These are phyloP conservation scores for Musa troglodytarum DNA, from an alignment of 176 grass and related monocot genomes.

Conservation along the genomic window DNA sequence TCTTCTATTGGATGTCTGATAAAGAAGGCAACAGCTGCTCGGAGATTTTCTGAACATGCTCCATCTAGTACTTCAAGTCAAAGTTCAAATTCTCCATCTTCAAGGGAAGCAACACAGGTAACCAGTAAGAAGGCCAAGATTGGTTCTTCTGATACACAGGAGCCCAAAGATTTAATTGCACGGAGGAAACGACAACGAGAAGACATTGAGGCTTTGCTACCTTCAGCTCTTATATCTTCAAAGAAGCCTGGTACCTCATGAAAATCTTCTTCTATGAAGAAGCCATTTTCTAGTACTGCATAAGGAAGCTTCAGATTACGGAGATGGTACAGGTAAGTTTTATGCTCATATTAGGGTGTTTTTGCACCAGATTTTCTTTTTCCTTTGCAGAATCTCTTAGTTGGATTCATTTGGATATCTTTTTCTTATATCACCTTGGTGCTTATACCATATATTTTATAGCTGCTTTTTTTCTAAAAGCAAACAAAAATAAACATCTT, in stretches of 20 bases:
- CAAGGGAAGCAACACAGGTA: constrained; percentile 24
- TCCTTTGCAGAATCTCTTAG: not conserved
- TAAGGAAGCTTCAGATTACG: not conserved
- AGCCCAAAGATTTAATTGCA: constrained; percentile 43
- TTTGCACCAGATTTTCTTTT: not conserved
- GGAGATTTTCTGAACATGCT: constrained; percentile 37
- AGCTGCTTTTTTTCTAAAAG: too few species aligned
- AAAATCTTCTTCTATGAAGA: constrained; percentile 29
- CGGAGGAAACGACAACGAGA: constrained; percentile 68
- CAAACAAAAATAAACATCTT: too few species aligned
- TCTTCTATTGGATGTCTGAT: constrained; percentile 29
- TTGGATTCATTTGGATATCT: too few species aligned
- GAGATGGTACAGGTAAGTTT: not conserved
- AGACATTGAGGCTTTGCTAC: constrained; percentile 57
- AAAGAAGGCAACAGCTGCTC: constrained; percentile 30
- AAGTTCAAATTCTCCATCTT: constrained; percentile 3
- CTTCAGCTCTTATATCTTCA: constrained; percentile 65
- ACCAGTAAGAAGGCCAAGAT: constrained; percentile 25
- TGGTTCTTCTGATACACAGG: constrained; percentile 13
- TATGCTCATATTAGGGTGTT: not conserved
- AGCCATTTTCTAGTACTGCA: not conserved
- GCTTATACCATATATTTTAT: too few species aligned
- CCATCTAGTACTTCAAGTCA: constrained; percentile 29
- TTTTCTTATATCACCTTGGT: too few species aligned
- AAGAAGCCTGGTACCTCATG: constrained; percentile 34